phyloP scores from a whole-genome alignment of 148 eudicot species.

The Spergularia marina region DNA sequence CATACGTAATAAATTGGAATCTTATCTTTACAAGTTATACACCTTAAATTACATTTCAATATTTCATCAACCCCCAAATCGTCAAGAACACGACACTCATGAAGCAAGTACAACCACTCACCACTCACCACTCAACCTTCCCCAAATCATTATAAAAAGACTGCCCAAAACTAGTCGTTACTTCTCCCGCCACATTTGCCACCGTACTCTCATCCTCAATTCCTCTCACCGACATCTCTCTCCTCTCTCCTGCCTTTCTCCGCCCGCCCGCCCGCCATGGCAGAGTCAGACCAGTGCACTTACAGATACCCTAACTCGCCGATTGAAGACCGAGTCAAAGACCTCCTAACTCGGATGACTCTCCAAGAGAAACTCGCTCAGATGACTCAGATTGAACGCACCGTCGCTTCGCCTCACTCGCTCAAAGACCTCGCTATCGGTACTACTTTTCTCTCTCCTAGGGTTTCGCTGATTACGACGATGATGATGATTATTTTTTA shows the following conservation, averaged over 20 bases:
- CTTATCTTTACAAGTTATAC: no score
- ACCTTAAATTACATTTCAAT: no score
- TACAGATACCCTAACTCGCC: conserved; percentile 73
- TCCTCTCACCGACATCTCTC: neutral
- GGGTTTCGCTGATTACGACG: neutral
- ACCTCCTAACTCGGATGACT: conserved; percentile 68
- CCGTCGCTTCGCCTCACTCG: conserved; percentile 51
- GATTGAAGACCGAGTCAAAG: conserved; percentile 62
- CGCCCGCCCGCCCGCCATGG: conserved; percentile 11
- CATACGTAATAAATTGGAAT: no score
- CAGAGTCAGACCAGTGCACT: conserved; percentile 22
- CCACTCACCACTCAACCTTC: neutral
- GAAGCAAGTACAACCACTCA: neutral
- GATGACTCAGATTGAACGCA: conserved; percentile 85
- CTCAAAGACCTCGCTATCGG: conserved; percentile 59
- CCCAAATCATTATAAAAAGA: neutral
- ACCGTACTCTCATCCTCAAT: neutral
- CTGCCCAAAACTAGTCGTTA: neutral
- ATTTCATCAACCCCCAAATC: no score
- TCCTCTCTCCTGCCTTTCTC: conserved; percentile 7
- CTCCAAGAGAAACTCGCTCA: conserved; percentile 31
- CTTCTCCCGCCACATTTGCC: conserved; percentile 1
- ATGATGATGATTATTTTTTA: neutral
- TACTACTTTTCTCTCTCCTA: conserved; percentile 10
- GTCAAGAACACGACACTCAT: no score